These are phyloP conservation scores for Mucor saturninus DNA, from an alignment of 371 early-diverging fungal genomes.

Conservation along the genomic window DNA sequence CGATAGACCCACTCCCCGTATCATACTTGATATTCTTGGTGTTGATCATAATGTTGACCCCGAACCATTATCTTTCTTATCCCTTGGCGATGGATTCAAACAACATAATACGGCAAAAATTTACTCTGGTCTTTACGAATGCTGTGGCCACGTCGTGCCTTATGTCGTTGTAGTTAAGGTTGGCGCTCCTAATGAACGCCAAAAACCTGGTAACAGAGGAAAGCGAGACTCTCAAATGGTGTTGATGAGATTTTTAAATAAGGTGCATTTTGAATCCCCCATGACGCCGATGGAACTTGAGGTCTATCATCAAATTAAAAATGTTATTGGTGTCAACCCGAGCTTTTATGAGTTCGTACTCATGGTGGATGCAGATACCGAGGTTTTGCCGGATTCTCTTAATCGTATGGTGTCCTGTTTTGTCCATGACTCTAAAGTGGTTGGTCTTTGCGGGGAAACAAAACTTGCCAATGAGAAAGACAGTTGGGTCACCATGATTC, in stretches of 20 bases:
- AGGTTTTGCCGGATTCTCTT: constrained; percentile 77
- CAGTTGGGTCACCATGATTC: constrained; percentile 96
- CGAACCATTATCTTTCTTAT: constrained; percentile 85
- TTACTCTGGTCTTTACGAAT: constrained; percentile 91
- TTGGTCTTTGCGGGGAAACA: constrained; percentile 95
- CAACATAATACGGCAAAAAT: constrained; percentile 94
- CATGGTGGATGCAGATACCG: constrained; percentile 96
- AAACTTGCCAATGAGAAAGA: constrained; percentile 84
- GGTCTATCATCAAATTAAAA: constrained; percentile 88
- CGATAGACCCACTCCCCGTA: constrained; percentile 93
- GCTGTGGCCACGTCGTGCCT: constrained; percentile 70
- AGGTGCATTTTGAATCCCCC: constrained; percentile 89
- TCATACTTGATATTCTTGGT: constrained; percentile 92
- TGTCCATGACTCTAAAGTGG: constrained; percentile 83
- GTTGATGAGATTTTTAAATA: constrained; percentile 97
- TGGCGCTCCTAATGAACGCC: constrained; percentile 79
- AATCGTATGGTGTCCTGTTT: constrained; percentile 83
- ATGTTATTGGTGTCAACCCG: constrained; percentile 86
- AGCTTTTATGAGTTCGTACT: constrained; percentile 85
- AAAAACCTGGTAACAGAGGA: constrained; percentile 95
- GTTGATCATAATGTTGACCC: constrained; percentile 79
- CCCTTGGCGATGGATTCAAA: constrained; percentile 83
- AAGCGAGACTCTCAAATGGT: constrained; percentile 99
- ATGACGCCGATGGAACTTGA: constrained; percentile 92
- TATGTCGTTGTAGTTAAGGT: constrained; percentile 93